Evolutionary conservation across 2,329 filamentous ascomycete species (phyloP).

Genomic region (Fusarium agapanthi): DNA sequence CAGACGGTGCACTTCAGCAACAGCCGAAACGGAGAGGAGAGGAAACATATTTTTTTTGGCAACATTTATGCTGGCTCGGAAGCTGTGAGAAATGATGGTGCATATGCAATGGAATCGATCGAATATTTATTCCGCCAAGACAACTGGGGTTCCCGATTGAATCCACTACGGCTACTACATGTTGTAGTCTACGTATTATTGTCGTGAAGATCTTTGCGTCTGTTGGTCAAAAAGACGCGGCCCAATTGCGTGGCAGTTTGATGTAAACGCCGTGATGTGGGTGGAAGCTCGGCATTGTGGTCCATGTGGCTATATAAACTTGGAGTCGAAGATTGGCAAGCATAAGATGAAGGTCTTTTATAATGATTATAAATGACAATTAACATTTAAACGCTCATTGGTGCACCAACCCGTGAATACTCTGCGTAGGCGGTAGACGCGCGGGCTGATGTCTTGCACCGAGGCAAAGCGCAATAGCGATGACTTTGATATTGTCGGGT

Average conservation of each 20-base stretch:
- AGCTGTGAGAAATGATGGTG: not conserved
- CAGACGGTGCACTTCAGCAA: not conserved
- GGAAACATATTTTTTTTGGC: not conserved
- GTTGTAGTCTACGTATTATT: accelerated
- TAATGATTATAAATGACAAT: no score
- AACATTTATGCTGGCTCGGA: not conserved
- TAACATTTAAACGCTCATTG: not conserved
- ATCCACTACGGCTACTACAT: not conserved
- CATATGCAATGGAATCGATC: accelerated
- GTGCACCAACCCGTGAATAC: not conserved
- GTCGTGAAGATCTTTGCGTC: not conserved
- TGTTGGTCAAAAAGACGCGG: not conserved
- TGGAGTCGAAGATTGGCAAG: no score
- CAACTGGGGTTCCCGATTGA: not conserved
- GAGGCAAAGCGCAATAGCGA: not conserved
- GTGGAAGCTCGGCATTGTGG: not conserved
- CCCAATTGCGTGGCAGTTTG: not conserved
- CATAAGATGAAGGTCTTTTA: no score
- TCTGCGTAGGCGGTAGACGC: no score
- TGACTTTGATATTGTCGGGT: not conserved
- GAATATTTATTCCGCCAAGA: not conserved
- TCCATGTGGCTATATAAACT: no score
- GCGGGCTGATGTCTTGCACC: not conserved
- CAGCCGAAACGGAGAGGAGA: not conserved
- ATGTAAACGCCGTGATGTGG: not conserved